These are phyloP conservation scores for Phytophthora palmivora DNA, from an alignment of 352 stramenopile species.

Conservation along the genomic window DNA sequence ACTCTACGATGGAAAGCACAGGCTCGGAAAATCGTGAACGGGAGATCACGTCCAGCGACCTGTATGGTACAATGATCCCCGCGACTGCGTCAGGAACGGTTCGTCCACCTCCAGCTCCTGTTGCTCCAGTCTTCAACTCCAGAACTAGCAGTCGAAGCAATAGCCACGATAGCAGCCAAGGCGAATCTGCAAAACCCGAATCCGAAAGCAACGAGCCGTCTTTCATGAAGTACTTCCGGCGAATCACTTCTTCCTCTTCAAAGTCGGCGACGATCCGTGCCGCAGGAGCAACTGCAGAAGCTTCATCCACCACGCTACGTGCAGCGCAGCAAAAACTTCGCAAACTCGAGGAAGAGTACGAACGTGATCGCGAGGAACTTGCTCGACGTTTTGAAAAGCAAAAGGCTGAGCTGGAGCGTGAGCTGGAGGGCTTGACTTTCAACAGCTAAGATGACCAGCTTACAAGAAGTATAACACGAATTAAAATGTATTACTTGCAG, in stretches of 20 bases:
- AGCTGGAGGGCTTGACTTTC: constrained; percentile 48
- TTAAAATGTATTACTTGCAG: constrained; percentile 20
- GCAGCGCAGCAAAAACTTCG: constrained; percentile 54
- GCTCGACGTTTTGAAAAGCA: constrained; percentile 51
- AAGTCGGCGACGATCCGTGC: constrained; percentile 34
- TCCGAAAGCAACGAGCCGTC: constrained; percentile 55
- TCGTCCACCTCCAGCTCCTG: constrained; percentile 29
- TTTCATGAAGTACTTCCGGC: constrained; percentile 88
- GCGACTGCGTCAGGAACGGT: constrained; percentile 11
- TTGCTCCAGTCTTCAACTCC: constrained; percentile 21
- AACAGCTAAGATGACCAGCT: constrained; percentile 14
- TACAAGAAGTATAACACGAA: constrained; percentile 13
- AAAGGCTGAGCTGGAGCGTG: constrained; percentile 52
- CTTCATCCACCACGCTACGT: constrained; percentile 28
- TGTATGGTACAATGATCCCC: constrained; percentile 73
- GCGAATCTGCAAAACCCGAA: constrained; percentile 19
- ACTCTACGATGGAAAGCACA: constrained; percentile 18
- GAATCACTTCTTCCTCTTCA: constrained; percentile 34
- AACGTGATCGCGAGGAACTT: constrained; percentile 51
- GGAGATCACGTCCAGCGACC: constrained; percentile 54
- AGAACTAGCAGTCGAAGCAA: constrained; percentile 30
- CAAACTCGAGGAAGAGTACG: constrained; percentile 64
- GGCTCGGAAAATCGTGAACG: constrained; percentile 23
- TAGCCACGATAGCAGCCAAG: constrained; percentile 21
- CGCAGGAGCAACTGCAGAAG: constrained; percentile 27